Base-by-base conservation (phyloP, 495 filamentous ascomycete genomes). In the Immersiella caudata region DNA sequence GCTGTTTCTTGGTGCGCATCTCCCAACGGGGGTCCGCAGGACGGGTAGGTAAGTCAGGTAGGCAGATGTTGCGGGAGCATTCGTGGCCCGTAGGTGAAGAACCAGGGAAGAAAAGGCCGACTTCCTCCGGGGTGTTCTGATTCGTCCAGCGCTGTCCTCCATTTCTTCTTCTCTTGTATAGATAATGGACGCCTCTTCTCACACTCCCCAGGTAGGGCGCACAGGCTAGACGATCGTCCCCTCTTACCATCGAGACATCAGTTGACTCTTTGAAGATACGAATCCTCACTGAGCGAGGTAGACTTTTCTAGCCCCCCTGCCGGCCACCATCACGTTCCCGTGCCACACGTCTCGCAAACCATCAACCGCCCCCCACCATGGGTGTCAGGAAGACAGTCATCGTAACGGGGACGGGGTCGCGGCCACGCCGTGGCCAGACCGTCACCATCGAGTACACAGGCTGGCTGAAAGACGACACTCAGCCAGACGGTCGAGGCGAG, bases 371-470 rank as follows among this genome's bases (percentile, higher is more conserved):
- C 18, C 3, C 16, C 69, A 77, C 65, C 67, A 86, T 87, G 85
- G 82, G 80, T 63, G 83, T 85, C 46, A 80, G 73, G 54, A 84
- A 83, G 76, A 85, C 75, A 27, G 70, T 74, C 29, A 69, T 76
- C 35, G 60, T 77, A 20, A 74, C 81, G 57, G 84, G 84, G 29
- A 71, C 79, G 65, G 80, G 79, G 18, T 74, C 84, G 51, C 84
- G 78, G 73, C 91, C 92, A 54, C 70, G 78, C 69, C 74, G 76
- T 18, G 89, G 90, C 24, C 87, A 93, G 75, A 82, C 74, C 18
- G 90, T 96, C 71, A 85, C 84, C 70, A 93, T 96, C 70, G 89
- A 91, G 78, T 96, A 95, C 82, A 92, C 89, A 22, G 93, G 93
- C 68, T 93, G 86, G 79, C 83, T 96, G 54, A 90, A 90, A 80